Evolutionary conservation across 1,284 basidiomycete species (phyloP).

Genomic region (Coniferiporia sulphurascens): DNA sequence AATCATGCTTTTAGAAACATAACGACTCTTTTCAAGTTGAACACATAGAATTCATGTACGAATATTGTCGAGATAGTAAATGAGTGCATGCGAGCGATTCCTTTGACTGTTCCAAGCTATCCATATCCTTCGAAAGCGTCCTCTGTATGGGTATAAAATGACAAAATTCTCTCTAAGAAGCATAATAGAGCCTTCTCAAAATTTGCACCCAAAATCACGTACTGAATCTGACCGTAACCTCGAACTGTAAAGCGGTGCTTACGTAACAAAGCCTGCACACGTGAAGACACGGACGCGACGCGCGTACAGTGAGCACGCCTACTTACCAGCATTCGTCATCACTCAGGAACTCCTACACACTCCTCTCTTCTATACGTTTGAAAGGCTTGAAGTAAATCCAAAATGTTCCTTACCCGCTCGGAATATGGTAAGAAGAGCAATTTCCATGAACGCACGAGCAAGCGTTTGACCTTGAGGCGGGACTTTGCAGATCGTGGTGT

Average conservation of each 20-base stretch:
- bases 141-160: no score
- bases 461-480: not conserved
- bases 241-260: not conserved
- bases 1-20: no score
- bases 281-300: constrained; percentile 12
- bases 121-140: no score
- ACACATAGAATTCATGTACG: no score
- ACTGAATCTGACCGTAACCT: no score
- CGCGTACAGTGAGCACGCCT: constrained; percentile 6
- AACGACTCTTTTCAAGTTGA: no score
- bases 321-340: not conserved
- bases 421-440: constrained; percentile 67
- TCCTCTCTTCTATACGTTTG: not conserved
- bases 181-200: not conserved
- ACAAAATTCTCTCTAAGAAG: no score
- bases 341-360: not conserved
- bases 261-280: not conserved
- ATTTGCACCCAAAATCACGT: not conserved
- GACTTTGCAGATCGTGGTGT: constrained; percentile 85
- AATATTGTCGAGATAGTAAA: no score
- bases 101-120: no score
- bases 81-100: no score
- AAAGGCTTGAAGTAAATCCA: not conserved
- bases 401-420: constrained; percentile 90
- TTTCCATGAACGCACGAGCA: not conserved